phyloP scores from a whole-genome alignment of 2,329 filamentous ascomycete genomes.

The Calonectria hawksworthii region DNA sequence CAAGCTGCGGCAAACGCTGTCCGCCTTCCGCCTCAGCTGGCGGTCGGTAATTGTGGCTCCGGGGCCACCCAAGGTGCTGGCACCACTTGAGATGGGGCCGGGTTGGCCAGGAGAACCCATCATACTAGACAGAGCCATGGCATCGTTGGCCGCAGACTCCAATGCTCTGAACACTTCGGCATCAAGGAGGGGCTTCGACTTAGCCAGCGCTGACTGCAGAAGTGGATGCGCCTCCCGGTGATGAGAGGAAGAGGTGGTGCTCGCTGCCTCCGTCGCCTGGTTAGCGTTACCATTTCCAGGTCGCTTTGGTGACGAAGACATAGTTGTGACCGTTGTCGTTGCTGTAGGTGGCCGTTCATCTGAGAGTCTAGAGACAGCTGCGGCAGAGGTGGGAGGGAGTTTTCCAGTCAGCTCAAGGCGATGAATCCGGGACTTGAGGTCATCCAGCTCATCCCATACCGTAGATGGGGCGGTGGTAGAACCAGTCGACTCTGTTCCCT shows the following conservation, averaged over 20 bases:
- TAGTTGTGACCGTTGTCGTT: slow-evolving; percentile 89
- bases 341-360: slow-evolving; percentile 91
- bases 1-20: slow-evolving; percentile 91
- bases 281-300: slow-evolving; percentile 39
- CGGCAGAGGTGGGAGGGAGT: slow-evolving; percentile 84
- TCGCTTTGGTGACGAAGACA: slow-evolving; percentile 90
- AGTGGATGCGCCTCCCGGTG: slow-evolving; percentile 79
- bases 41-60: slow-evolving; percentile 77
- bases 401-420: slow-evolving; percentile 92
- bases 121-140: slow-evolving; percentile 82
- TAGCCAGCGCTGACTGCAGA: slow-evolving; percentile 83
- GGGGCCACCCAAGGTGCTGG: slow-evolving; percentile 69
- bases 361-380: slow-evolving; percentile 80
- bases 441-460: slow-evolving; percentile 97
- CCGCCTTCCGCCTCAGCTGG: slow-evolving; percentile 89
- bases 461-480: slow-evolving; percentile 93
- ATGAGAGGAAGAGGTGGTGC: slow-evolving; percentile 56
- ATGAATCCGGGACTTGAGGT: slow-evolving; percentile 92
- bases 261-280: slow-evolving; percentile 53
- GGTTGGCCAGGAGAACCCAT: slow-evolving; percentile 80
- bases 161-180: slow-evolving; percentile 83
- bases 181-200: slow-evolving; percentile 79
- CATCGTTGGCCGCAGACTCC: slow-evolving; percentile 86
- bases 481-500: slow-evolving; percentile 87
- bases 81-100: slow-evolving; percentile 76